Base-by-base conservation (phyloP, 441 rosid genomes). In the Jatropha multifida region DNA sequence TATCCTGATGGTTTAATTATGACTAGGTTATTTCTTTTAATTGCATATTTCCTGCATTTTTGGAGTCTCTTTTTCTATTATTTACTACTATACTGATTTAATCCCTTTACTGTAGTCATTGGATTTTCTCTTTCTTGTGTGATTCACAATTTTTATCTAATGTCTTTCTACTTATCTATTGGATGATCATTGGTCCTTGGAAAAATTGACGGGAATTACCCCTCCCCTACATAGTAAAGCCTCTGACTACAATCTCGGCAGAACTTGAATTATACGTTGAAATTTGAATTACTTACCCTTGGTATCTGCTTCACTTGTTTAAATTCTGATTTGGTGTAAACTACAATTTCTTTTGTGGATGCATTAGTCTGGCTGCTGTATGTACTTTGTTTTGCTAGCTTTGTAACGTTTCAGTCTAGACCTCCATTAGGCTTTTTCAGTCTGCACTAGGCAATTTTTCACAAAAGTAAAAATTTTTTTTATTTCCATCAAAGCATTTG, bases 31-130 rank as follows among this genome's bases (percentile, higher is more conserved):
- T 9, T 12, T 48, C 17, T 69, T 5, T 54, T 1, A 17, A 52
- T 54, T 37, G 4, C 12, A 26, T 46, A 7, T 41, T 32, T 69
- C 26, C 32, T 14, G 14, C 13, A 51, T 49, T 46, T 44, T 49
- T 11, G 42, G 23, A 27, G 42, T 41, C 44, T 40, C 38, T n/a
- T 40, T 37, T 55, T 72, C 5, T 44, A 51, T 26, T 38, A n/a
- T 32, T 13, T 12, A 51, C 52, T 38, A 46, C 18, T 32, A 26
- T 38, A 49, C 15, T 12, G 61, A 7, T 71, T 48, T n/a, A 3
- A 61, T 72, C 32, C 68, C 48, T 48, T 7, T 27, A 42, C 56
- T 60, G 18, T 59, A 46, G 65, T 58, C n/a, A 7, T 68, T 67
- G 15, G 48, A 27, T n/a, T 27, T 23, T 7, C 13, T 66, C 32